phyloP scores from a whole-genome alignment of 768 basidiomycete species.

The Mycena amicta region DNA sequence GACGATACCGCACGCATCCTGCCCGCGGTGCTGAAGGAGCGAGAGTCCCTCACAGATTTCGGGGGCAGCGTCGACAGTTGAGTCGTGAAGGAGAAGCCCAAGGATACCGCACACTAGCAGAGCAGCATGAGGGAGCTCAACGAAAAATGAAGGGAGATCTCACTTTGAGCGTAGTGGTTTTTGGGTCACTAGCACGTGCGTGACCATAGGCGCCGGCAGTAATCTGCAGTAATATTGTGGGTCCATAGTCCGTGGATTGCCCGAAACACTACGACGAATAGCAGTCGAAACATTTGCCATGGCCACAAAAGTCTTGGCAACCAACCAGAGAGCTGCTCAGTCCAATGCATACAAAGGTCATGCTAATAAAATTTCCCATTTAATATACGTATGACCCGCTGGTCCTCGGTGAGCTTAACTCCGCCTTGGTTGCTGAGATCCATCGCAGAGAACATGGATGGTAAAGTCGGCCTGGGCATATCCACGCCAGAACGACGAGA shows the following conservation, averaged over 20 bases:
- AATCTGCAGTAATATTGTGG: too few relatives aligned
- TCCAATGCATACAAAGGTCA: too few relatives aligned
- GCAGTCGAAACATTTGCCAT: too few relatives aligned
- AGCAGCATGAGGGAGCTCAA: neutral
- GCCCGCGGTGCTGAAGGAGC: slow-evolving; percentile 93
- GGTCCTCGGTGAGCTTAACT: slow-evolving; percentile 54
- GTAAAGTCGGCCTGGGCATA: slow-evolving; percentile 33
- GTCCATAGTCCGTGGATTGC: too few relatives aligned
- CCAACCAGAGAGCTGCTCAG: too few relatives aligned
- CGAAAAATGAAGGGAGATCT: neutral
- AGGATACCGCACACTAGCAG: slow-evolving; percentile 88
- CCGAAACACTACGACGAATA: too few relatives aligned
- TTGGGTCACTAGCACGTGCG: too few relatives aligned
- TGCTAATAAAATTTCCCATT: slow-evolving; percentile 37
- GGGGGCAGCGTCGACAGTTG: slow-evolving; percentile 69
- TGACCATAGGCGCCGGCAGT: too few relatives aligned
- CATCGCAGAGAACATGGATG: slow-evolving; percentile 41
- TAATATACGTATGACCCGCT: slow-evolving; percentile 61
- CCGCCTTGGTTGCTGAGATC: slow-evolving; percentile 30
- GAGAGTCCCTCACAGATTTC: slow-evolving; percentile 97
- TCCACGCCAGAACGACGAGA: slow-evolving; percentile 5
- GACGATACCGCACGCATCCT: slow-evolving; percentile 97
- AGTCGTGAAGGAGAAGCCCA: slow-evolving; percentile 83
- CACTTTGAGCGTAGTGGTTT: slow-evolving; percentile 5
- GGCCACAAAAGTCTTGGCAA: too few relatives aligned